These are phyloP conservation scores for Croton setiger DNA, from an alignment of 441 rosid genomes.

Conservation along the genomic window DNA sequence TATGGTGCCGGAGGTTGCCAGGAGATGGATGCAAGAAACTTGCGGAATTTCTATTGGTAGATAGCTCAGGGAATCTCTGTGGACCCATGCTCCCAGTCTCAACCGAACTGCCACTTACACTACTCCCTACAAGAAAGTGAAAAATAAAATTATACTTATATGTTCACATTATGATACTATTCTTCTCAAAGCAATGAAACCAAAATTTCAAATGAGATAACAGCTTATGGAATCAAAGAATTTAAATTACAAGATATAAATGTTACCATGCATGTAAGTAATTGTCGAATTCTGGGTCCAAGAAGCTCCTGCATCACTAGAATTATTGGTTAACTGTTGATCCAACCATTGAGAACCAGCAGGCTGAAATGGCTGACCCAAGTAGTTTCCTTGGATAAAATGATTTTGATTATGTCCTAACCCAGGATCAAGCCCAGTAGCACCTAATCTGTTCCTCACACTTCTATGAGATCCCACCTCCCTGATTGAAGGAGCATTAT, in stretches of 20 bases:
- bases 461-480: constrained; percentile 54
- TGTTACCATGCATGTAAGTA: constrained; percentile 61
- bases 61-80: constrained; percentile 43
- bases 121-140: constrained; percentile 37
- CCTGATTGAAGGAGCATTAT: constrained; percentile 36
- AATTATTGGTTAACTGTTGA: constrained; percentile 34
- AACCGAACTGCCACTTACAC: constrained; percentile 39
- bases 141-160: neutral
- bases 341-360: constrained; percentile 47
- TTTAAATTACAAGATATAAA: constrained; percentile 9
- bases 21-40: constrained; percentile 41
- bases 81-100: constrained; percentile 42
- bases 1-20: constrained; percentile 36
- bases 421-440: constrained; percentile 50
- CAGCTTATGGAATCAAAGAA: neutral
- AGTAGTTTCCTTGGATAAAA: constrained; percentile 53
- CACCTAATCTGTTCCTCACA: constrained; percentile 54
- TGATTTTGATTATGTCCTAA: constrained; percentile 43
- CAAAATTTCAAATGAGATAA: neutral
- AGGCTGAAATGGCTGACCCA: constrained; percentile 52
- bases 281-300: constrained; percentile 55
- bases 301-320: constrained; percentile 44
- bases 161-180: neutral
- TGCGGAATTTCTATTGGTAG: constrained; percentile 42
- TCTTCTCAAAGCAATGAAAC: neutral